A percentile compares a stretch with the other conserved stretches of the same genome.
These are phyloP conservation scores for Hirschfeldia incana DNA, from an alignment of 345 rosid genomes.

Conservation along the genomic window DNA sequence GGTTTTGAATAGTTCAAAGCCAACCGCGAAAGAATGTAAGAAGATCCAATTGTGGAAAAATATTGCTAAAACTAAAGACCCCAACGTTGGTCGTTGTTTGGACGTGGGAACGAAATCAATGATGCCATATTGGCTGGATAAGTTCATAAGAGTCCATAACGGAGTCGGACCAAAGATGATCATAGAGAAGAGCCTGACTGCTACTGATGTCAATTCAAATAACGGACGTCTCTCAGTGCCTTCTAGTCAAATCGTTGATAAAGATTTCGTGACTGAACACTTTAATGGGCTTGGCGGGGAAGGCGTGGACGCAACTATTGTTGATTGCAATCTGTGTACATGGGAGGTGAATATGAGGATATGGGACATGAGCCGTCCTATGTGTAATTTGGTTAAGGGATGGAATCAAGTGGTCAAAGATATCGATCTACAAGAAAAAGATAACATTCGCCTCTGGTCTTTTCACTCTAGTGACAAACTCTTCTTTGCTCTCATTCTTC, in stretches of 20 bases:
- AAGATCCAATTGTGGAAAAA: background rate
- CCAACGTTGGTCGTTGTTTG: background rate
- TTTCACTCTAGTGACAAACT: background rate
- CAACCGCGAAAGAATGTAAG: background rate
- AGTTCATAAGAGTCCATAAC: background rate
- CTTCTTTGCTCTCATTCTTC: background rate
- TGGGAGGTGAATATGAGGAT: background rate
- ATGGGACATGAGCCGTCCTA: background rate
- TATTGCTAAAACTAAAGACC: background rate
- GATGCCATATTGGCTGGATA: background rate
- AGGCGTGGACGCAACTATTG: background rate
- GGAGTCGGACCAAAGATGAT: background rate
- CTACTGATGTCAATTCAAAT: background rate
- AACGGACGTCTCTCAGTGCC: background rate
- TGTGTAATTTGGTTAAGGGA: background rate
- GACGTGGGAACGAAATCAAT: background rate
- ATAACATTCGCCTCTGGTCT: background rate
- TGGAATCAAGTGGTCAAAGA: background rate
- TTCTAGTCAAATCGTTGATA: background rate
- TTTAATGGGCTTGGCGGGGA: background rate
- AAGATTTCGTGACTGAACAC: background rate
- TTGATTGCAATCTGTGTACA: background rate
- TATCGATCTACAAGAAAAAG: background rate
- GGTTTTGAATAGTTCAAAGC: background rate
- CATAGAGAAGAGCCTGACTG: background rate